Evolutionary conservation across 1,284 basidiomycete genomes (phyloP).

Genomic region (Trametes versicolor): DNA sequence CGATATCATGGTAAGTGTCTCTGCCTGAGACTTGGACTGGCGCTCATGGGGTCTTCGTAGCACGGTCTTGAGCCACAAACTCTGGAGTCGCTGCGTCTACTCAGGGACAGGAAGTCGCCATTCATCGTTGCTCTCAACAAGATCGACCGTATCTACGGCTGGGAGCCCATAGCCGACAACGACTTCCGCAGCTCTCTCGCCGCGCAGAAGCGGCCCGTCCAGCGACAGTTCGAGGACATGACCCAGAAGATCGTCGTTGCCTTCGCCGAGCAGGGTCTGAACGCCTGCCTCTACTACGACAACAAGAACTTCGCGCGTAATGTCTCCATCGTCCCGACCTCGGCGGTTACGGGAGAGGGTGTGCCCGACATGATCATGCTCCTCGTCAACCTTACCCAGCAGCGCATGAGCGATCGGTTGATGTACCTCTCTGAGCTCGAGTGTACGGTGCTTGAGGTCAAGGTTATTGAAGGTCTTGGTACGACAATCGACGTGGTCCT

Average conservation of each 20-base stretch:
- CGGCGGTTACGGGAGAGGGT: conserved; percentile 98
- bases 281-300: conserved; percentile 95
- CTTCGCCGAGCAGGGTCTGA: conserved; percentile 98
- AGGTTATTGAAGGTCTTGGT: conserved; percentile 98
- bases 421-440: conserved; percentile 99
- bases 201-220: conserved; percentile 85
- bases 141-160: conserved; percentile 98
- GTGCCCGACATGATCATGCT: conserved; percentile 99
- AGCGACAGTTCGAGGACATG: conserved; percentile 95
- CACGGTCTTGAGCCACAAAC: conserved; percentile 99
- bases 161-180: conserved; percentile 91
- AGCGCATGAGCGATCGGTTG: conserved; percentile 96
- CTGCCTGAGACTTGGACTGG: conserved; percentile 18
- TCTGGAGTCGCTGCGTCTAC: conserved; percentile 92
- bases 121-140: conserved; percentile 99
- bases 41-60: conserved; percentile 49
- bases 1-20: conserved; percentile 89
- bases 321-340: conserved; percentile 97
- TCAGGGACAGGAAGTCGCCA: conserved; percentile 95
- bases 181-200: conserved; percentile 93
- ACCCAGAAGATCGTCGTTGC: conserved; percentile 88
- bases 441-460: conserved; percentile 99
- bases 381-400: conserved; percentile 96
- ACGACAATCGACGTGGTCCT: conserved; percentile 98
- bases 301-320: conserved; percentile 97